Conservation (phyloP, 306 rosid genomes). For the Ziziphus jujuba region DNA sequence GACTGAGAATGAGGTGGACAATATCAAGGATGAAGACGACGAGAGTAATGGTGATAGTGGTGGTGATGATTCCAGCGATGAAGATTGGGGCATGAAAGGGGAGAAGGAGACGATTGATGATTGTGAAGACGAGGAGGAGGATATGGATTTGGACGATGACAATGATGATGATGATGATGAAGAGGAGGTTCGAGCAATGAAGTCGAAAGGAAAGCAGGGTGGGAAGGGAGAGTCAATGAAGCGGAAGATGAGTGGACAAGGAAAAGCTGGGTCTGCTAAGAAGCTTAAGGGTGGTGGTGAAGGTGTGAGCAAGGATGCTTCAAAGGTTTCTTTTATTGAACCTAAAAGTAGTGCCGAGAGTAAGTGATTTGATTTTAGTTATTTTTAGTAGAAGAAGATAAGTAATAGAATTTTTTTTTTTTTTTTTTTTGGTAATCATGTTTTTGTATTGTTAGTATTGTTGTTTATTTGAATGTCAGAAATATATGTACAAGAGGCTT, state of each 20-base stretch:
- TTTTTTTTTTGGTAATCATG: not conserved
- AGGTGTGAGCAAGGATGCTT: conserved; percentile 27
- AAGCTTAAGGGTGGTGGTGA: conserved; percentile 47
- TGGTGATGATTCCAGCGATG: conserved; percentile 67
- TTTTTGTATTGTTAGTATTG: too few relatives aligned
- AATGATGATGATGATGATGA: conserved; percentile 44
- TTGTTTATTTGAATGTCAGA: too few relatives aligned
- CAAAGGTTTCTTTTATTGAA: conserved; percentile 34
- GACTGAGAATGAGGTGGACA: conserved; percentile 23
- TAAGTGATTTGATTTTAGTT: conserved; percentile 34
- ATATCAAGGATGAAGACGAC: conserved; percentile 27
- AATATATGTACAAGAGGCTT: too few relatives aligned
- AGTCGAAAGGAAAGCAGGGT: conserved; percentile 35
- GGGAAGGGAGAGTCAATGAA: conserved; percentile 38
- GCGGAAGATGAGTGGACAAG: conserved; percentile 43
- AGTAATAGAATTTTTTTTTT: not conserved
- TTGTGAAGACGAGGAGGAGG: conserved; percentile 51
- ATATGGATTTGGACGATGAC: conserved; percentile 40
- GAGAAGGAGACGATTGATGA: conserved; percentile 39
- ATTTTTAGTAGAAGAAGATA: not conserved
- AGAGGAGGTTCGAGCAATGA: conserved; percentile 29
- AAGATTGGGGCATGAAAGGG: conserved; percentile 71
- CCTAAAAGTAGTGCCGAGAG: conserved; percentile 44
- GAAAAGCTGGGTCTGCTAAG: conserved; percentile 46
- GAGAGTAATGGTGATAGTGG: conserved; percentile 25